Base-by-base conservation (phyloP, 1,284 basidiomycete genomes). In the Pyrrhoderma lamaoense region DNA sequence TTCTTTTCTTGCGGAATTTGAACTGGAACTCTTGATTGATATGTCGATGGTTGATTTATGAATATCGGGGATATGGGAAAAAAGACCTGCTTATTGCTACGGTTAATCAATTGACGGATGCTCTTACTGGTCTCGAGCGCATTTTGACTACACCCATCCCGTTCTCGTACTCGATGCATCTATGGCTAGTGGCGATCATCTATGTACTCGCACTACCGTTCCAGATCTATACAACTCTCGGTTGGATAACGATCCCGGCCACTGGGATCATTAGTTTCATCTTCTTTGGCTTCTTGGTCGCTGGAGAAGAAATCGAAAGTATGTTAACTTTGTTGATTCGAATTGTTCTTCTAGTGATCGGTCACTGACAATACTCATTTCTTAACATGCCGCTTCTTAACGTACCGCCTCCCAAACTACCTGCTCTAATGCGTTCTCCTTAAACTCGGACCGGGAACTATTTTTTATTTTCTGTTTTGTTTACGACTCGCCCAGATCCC, bases 111-210 rank as follows among this genome's bases (percentile, higher is more conserved):
- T 73, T 89, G 39, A 77, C 79, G 2, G 84, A 89, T 49, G 76
- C 80, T 14, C 66, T 89, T 39, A 82, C 82, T 5, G 80, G 80
- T 3, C 70, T 89, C 2, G 86, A 90, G 62, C 72, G 86, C 40
- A 87, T 89, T 57, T 68, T 89, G 11, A 88, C 85, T 0, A 89
- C 85, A 0, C 86, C 86, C 0, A 87, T 90, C 43, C 87, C 86
- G 1, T 89, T 85, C 67, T 85, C 81, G 73, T 88, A 84, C 58
- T 77, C 77, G 2, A 68, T 80, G 31, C 82, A 85, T 59, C 65
- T 85, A 42, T 85, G 82, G 82, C 62, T 70, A 0, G 79, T 83
- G 11, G 80, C 79, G 3, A 55, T 74, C 37, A 63, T 85, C 9
- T 85, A 83, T 60, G 76, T 73, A 57, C 61, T 82, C 9, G 67